These are phyloP conservation scores for Aspergillus cejpii DNA, from an alignment of 2,329 filamentous ascomycete species.

Conservation along the genomic window DNA sequence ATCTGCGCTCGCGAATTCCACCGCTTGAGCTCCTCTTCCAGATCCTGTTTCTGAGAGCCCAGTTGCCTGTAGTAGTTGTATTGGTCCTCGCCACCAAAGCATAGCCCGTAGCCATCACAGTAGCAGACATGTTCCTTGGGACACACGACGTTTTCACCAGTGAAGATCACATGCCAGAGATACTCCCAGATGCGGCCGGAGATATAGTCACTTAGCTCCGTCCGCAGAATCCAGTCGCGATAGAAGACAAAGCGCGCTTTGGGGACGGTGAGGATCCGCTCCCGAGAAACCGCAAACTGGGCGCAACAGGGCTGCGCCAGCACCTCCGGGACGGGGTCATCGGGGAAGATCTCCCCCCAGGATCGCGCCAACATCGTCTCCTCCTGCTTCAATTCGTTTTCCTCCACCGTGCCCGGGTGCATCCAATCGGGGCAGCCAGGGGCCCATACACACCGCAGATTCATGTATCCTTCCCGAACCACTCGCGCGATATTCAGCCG, in stretches of 20 bases:
- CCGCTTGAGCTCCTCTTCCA: conserved; percentile 32
- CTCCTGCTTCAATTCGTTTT: conserved; percentile 43
- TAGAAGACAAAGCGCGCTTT: conserved; percentile 51
- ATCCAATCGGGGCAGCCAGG: conserved; percentile 56
- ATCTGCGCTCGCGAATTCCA: conserved; percentile 38
- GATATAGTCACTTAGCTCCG: conserved; percentile 49
- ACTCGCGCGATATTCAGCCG: conserved; percentile 49
- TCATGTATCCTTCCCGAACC: conserved; percentile 51
- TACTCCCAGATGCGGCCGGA: conserved; percentile 59
- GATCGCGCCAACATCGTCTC: conserved; percentile 42
- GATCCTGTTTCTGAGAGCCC: conserved; percentile 38
- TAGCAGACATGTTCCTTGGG: conserved; percentile 52
- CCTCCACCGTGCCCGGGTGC: conserved; percentile 40
- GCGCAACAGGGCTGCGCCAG: conserved; percentile 58
- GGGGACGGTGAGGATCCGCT: conserved; percentile 51
- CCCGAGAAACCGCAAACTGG: conserved; percentile 56
- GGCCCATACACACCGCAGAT: conserved; percentile 53
- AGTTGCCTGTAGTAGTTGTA: conserved; percentile 47
- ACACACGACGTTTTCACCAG: conserved; percentile 42
- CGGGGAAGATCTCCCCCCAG: conserved; percentile 45
- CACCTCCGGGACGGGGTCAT: conserved; percentile 41
- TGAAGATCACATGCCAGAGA: conserved; percentile 58
- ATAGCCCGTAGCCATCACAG: conserved; percentile 58
- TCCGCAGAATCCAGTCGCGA: conserved; percentile 56
- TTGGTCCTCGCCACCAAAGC: conserved; percentile 49